These are phyloP conservation scores for Diophrys appendiculata DNA, from an alignment of 73 alveolate genomes.

Conservation along the genomic window DNA sequence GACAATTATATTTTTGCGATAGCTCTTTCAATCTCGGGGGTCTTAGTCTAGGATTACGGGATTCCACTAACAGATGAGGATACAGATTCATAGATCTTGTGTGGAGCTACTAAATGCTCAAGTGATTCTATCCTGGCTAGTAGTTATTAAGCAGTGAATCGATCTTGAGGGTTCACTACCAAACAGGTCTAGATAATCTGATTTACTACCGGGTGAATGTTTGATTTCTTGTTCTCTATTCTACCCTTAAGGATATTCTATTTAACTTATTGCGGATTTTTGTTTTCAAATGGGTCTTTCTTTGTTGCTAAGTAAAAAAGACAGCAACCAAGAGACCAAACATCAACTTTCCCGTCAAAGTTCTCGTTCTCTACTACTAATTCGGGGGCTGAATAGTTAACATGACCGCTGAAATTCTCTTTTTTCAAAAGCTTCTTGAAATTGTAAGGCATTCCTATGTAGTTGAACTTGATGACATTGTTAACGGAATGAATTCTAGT, in stretches of 20 bases:
- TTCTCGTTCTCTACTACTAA: constrained; percentile 15
- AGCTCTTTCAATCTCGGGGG: too few species aligned
- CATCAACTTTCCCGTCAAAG: constrained; percentile 46
- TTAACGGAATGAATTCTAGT: constrained; percentile 11
- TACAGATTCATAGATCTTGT: background rate
- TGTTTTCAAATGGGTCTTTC: constrained; percentile 64
- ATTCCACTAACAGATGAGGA: background rate
- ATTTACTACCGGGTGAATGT: constrained; percentile 2
- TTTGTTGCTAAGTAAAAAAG: constrained; percentile 52
- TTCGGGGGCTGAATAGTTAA: constrained; percentile 44
- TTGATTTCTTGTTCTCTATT: constrained; percentile 1
- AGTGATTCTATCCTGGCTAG: background rate
- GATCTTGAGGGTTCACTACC: constrained; percentile 1
- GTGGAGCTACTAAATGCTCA: background rate
- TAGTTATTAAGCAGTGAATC: constrained; percentile 4
- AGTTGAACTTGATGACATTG: constrained; percentile 23
- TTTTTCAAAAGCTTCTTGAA: constrained; percentile 41
- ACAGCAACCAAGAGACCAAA: constrained; percentile 72
- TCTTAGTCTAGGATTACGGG: background rate
- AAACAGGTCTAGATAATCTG: constrained; percentile 12
- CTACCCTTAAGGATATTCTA: constrained; percentile 18
- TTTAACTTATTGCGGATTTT: constrained; percentile 30
- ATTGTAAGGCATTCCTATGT: constrained; percentile 40
- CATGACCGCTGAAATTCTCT: constrained; percentile 41
- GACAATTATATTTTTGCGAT: too few species aligned